Percentiles rank a stretch among this genome's conserved stretches.
Evolutionary conservation across 2,329 filamentous ascomycete genomes (phyloP).

Genomic region (Penicillium sp.): DNA sequence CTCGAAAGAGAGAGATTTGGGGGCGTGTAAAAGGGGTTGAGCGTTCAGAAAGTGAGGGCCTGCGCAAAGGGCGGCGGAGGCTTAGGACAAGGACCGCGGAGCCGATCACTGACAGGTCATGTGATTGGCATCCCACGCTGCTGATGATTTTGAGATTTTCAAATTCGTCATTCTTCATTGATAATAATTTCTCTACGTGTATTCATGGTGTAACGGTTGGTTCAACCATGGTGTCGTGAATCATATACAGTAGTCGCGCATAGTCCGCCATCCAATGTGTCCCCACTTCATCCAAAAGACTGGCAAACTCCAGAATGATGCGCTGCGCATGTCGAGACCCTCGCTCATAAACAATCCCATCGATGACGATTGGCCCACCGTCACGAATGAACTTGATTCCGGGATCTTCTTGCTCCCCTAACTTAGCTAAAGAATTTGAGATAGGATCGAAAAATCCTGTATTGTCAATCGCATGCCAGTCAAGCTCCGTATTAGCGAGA

Average conservation of each 20-base stretch:
- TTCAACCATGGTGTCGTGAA: conserved; percentile 5
- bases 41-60: neutral
- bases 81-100: conserved; percentile 7
- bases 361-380: conserved; percentile 7
- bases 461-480: conserved; percentile 6
- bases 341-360: conserved; percentile 2
- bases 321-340: conserved; percentile 9
- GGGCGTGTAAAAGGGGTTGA: neutral
- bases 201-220: neutral
- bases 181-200: neutral
- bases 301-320: conserved; percentile 8
- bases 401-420: neutral
- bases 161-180: neutral
- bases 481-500: neutral
- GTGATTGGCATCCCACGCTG: neutral
- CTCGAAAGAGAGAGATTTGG: neutral
- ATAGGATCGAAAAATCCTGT: conserved; percentile 1
- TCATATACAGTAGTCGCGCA: conserved; percentile 7
- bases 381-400: conserved; percentile 3
- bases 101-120: conserved; percentile 9
- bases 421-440: neutral
- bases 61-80: conserved; percentile 7
- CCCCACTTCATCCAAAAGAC: conserved; percentile 10
- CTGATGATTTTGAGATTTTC: neutral
- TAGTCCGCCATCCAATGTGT: conserved; percentile 13